These are phyloP conservation scores for Xylaria bambusicola DNA, from an alignment of 495 filamentous ascomycete genomes.

Conservation along the genomic window DNA sequence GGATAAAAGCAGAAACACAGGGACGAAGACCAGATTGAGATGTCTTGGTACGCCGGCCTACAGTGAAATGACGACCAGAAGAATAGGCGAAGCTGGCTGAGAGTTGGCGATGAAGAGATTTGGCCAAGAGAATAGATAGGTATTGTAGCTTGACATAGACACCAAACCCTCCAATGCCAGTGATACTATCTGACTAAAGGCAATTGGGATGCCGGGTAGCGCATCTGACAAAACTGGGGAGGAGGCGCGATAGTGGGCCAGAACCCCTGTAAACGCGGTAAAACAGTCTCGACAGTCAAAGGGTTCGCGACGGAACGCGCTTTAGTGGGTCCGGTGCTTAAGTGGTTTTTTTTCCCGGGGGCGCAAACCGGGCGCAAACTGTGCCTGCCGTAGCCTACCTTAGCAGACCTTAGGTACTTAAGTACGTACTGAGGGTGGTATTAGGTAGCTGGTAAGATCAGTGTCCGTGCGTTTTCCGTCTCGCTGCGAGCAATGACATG, in stretches of 20 bases:
- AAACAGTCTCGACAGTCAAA: neutral
- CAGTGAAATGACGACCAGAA: neutral
- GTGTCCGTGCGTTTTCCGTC: too few relatives aligned
- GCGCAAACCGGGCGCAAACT: too few relatives aligned
- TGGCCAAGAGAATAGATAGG: neutral
- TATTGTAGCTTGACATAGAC: too few relatives aligned
- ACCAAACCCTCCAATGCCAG: too few relatives aligned
- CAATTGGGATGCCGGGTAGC: too few relatives aligned
- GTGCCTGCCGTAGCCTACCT: too few relatives aligned
- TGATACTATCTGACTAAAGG: too few relatives aligned
- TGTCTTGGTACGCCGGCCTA: neutral
- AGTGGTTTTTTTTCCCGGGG: constrained; percentile 8
- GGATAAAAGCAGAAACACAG: neutral
- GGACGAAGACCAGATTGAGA: neutral
- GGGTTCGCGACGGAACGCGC: constrained; percentile 13
- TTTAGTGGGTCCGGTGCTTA: constrained; percentile 11
- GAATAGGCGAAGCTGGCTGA: neutral
- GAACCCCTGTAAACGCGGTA: constrained; percentile 17
- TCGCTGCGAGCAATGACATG: too few relatives aligned
- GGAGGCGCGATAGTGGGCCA: constrained; percentile 8
- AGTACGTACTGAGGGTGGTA: too few relatives aligned
- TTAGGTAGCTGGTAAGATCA: too few relatives aligned
- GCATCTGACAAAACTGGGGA: constrained; percentile 1
- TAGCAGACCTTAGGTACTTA: too few relatives aligned
- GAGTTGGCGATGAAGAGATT: neutral